A percentile compares a stretch with the other conserved stretches of the same genome.
Conservation (phyloP, 345 rosid species). For the Syzygium oleosum region DNA sequence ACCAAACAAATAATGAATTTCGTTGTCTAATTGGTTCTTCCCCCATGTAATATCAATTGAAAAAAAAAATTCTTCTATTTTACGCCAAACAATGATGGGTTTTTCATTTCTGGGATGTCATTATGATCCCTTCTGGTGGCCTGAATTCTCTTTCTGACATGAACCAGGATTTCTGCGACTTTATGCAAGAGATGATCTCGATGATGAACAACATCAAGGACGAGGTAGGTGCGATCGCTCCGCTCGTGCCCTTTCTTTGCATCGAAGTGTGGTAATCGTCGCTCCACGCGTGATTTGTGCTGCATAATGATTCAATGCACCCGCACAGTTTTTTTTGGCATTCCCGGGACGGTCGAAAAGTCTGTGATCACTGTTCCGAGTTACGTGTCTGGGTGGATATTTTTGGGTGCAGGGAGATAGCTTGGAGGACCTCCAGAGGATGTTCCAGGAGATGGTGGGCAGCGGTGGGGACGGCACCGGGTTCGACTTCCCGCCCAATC, state of each 20-base stretch:
- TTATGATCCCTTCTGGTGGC: background rate
- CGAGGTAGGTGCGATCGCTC: slow-evolving; percentile 17
- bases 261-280: background rate
- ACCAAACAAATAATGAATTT: background rate
- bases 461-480: slow-evolving; percentile 42
- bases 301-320: background rate
- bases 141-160: background rate
- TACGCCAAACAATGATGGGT: background rate
- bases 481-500: slow-evolving; percentile 7
- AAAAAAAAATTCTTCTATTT: background rate
- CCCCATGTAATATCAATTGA: background rate
- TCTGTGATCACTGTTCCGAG: background rate
- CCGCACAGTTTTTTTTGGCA: background rate
- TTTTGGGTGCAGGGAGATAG: slow-evolving; percentile 47
- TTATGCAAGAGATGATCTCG: slow-evolving; percentile 90
- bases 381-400: background rate
- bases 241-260: background rate
- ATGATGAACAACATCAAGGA: slow-evolving; percentile 86
- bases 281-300: background rate
- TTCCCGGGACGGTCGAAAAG: background rate
- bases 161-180: slow-evolving; percentile 66
- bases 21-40: background rate
- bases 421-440: slow-evolving; percentile 82
- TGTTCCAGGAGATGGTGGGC: slow-evolving; percentile 76
- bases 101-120: background rate